phyloP scores from a whole-genome alignment of 306 rosid species.

The Abrus precatorius region DNA sequence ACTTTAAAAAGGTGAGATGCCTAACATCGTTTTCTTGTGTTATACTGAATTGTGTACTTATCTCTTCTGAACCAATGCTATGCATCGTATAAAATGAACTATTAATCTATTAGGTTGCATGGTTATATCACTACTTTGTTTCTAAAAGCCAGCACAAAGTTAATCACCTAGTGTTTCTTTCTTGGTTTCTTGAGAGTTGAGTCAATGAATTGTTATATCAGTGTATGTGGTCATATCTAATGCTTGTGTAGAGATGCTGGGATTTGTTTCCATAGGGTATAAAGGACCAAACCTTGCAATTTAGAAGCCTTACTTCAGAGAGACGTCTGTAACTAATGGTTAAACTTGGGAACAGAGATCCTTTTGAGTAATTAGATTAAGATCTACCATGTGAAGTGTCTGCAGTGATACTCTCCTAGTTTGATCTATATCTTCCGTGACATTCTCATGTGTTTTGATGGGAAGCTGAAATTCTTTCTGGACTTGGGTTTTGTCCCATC shows the following conservation, averaged over 20 bases:
- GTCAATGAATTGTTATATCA: not conserved
- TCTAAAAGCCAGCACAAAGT: slow-evolving; percentile 12
- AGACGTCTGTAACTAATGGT: not conserved
- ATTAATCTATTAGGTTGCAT: slow-evolving; percentile 21
- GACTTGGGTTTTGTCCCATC: no score
- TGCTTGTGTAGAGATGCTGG: not conserved
- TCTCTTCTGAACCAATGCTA: not conserved
- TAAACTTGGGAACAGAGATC: slow-evolving; percentile 3
- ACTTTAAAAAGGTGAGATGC: slow-evolving; percentile 79
- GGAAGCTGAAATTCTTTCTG: no score
- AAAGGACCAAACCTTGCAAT: not conserved
- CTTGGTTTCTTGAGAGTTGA: not conserved
- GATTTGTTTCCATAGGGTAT: not conserved
- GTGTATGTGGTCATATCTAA: not conserved
- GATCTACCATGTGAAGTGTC: not conserved
- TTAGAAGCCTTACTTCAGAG: not conserved
- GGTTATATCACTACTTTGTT: not conserved
- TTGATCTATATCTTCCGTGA: not conserved
- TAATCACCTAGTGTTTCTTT: not conserved
- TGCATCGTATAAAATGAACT: slow-evolving; percentile 23
- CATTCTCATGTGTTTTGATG: not conserved
- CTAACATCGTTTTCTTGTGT: not conserved
- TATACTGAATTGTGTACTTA: slow-evolving; percentile 1
- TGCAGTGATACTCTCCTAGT: not conserved
- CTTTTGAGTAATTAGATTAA: not conserved